These are phyloP conservation scores for Elaeis oleifera DNA, from an alignment of 202 grass and related monocot genomes.

Conservation along the genomic window DNA sequence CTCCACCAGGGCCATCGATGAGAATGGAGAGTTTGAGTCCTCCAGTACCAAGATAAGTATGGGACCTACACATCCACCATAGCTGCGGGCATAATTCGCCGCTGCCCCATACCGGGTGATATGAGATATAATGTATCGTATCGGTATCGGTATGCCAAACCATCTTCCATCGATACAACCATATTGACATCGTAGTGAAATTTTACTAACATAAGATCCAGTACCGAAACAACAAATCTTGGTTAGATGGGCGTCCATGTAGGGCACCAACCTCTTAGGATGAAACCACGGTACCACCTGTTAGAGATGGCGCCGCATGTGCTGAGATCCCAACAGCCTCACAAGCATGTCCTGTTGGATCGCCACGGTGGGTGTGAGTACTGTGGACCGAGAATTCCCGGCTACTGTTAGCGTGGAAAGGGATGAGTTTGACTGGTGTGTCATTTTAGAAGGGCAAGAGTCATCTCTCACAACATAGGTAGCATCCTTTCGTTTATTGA, in stretches of 20 bases:
- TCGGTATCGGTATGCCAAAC: no score
- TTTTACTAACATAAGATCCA: no score
- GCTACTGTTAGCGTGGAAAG: neutral
- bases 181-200: no score
- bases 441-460: neutral
- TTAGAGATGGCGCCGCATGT: neutral
- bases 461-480: neutral
- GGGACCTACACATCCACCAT: neutral
- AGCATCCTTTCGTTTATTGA: neutral
- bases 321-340: neutral
- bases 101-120: no score
- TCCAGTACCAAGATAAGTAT: neutral
- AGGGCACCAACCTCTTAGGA: neutral
- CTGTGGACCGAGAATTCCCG: slow-evolving; percentile 1
- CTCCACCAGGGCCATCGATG: neutral
- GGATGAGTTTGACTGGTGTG: neutral
- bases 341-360: neutral
- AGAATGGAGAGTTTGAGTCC: neutral
- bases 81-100: no score
- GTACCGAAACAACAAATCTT: no score
- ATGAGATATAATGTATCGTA: no score
- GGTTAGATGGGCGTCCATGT: neutral
- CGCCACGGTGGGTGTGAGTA: neutral
- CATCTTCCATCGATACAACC: no score
- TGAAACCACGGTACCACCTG: neutral